phyloP scores from a whole-genome alignment of 2,329 filamentous ascomycete genomes.

The Pseudovirgaria hyperparasitica region DNA sequence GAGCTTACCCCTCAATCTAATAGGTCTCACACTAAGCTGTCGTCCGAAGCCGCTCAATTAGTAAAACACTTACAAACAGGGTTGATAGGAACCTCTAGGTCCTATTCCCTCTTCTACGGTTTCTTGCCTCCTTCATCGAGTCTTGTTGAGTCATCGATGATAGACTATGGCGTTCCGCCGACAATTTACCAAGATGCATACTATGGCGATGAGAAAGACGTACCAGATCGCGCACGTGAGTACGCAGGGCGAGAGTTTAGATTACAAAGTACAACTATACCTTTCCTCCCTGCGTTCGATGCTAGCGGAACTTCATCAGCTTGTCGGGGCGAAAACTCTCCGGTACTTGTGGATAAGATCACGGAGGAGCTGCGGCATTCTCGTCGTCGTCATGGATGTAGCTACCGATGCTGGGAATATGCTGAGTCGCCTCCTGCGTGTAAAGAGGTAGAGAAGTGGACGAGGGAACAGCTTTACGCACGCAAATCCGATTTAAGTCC shows the following conservation, averaged over 20 bases:
- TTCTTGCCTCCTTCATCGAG: slow-evolving; percentile 28
- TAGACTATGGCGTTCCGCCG: slow-evolving; percentile 45
- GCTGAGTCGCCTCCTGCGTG: slow-evolving; percentile 56
- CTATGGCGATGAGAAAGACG: slow-evolving; percentile 73
- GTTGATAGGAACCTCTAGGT: slow-evolving; percentile 8
- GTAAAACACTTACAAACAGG: slow-evolving; percentile 8
- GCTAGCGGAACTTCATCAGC: slow-evolving; percentile 43
- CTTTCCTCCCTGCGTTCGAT: slow-evolving; percentile 72
- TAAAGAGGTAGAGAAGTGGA: slow-evolving; percentile 57
- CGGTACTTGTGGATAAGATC: slow-evolving; percentile 35
- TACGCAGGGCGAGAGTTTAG: slow-evolving; percentile 83
- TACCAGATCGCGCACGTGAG: slow-evolving; percentile 63
- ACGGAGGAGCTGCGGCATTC: slow-evolving; percentile 40
- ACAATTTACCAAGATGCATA: slow-evolving; percentile 75
- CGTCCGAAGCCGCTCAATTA: slow-evolving; percentile 11
- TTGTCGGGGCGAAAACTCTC: slow-evolving; percentile 40
- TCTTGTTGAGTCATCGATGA: slow-evolving; percentile 44
- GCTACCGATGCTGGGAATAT: slow-evolving; percentile 64
- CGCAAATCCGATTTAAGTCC: slow-evolving; percentile 4
- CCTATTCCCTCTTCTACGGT: slow-evolving; percentile 20
- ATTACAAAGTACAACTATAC: slow-evolving; percentile 60
- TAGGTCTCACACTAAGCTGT: slow-evolving; percentile 9
- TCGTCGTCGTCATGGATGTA: slow-evolving; percentile 44
- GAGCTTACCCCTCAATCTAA: slow-evolving; percentile 9
- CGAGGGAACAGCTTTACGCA: slow-evolving; percentile 8